Conservation (phyloP, 192 early-diverging fungal genomes). For the Funneliformis geosporum region DNA sequence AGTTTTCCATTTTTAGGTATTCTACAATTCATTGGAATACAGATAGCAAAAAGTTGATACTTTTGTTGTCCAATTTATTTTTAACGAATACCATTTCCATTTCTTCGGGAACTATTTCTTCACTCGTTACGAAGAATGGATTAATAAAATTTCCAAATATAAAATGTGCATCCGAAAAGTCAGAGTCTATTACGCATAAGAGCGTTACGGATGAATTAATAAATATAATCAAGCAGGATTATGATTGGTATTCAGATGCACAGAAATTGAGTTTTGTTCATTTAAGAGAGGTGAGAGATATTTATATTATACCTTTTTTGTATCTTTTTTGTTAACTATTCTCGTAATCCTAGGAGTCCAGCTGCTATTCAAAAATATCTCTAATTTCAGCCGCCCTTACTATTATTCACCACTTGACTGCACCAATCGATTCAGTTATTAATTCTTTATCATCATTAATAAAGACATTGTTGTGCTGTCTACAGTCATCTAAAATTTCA, state of each 20-base stretch:
- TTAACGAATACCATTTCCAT: constrained; percentile 40
- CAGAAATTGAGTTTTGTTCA: constrained; percentile 42
- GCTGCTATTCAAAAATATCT: constrained; percentile 38
- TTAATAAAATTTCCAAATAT: constrained; percentile 48
- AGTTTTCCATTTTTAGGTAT: constrained; percentile 37
- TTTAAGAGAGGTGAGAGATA: constrained; percentile 36
- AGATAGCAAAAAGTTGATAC: constrained; percentile 42
- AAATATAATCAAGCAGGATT: constrained; percentile 30
- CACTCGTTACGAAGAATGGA: constrained; percentile 49
- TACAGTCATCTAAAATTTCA: neutral
- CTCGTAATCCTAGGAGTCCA: constrained; percentile 10
- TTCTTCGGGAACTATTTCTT: constrained; percentile 47
- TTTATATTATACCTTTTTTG: neutral
- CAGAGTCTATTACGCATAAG: neutral
- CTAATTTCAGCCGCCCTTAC: constrained; percentile 47
- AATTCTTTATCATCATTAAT: constrained; percentile 37
- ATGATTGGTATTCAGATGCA: constrained; percentile 54
- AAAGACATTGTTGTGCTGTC: constrained; percentile 25
- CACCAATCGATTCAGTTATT: constrained; percentile 35
- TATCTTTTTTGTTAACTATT: neutral
- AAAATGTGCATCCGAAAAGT: neutral
- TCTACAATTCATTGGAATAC: constrained; percentile 42
- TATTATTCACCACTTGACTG: constrained; percentile 47
- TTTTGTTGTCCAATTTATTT: constrained; percentile 53
- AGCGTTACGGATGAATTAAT: constrained; percentile 30